Evolutionary conservation across 306 rosid species (phyloP), one percentile per base, ranked within the genome.

Genomic region (Quercus aquifolioides): DNA sequence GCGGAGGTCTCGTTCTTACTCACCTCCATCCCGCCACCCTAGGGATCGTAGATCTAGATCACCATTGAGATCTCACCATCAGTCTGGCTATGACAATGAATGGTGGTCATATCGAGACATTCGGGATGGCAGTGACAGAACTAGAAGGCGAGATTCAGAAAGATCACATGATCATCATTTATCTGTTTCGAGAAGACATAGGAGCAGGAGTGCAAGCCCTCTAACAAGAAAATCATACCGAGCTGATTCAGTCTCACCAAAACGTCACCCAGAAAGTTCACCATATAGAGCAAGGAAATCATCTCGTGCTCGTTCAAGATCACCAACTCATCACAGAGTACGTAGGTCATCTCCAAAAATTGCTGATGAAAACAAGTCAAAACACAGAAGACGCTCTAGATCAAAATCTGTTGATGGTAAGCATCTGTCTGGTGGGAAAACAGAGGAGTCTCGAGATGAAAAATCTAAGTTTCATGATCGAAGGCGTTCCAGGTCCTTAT

Each of bases 1-100:
- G 89, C 86, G 87, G 87, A 91, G 80, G 68, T 96, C 99, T 77
- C 98, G 90, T 65, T 91, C 99, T 38, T 88, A 89, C 87, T 93
- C 99, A 49, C 98, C 99, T 74, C 84, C 93, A 4, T 28, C 75
- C 72, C 99, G 80, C 26, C 81, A 60, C 69, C 76, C 80, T 28
- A 93, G 85, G 88, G 90, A 79, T 87, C 92, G 38, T 49, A 85
- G 96, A 74, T 94, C 97, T 52, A 87, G 95, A 85, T 92, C 99
- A 75, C 99, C 98, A 4, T 57, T 90, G 70, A 91, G 96, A 82
- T 73, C 87, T 79, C 91, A 87, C 77, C 87, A 84, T 80, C 74
- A 86, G 79, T 79, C 83, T 1, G 62, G 84, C 78, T 87, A 84
- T 87, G 98, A 87, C 31, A 82, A 76, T 86, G 97, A 84, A 25